Percentiles rank a stretch among this genome's conserved stretches.
Evolutionary conservation across 2,329 filamentous ascomycete species (phyloP).

Genomic region (Pezicula carpinea): DNA sequence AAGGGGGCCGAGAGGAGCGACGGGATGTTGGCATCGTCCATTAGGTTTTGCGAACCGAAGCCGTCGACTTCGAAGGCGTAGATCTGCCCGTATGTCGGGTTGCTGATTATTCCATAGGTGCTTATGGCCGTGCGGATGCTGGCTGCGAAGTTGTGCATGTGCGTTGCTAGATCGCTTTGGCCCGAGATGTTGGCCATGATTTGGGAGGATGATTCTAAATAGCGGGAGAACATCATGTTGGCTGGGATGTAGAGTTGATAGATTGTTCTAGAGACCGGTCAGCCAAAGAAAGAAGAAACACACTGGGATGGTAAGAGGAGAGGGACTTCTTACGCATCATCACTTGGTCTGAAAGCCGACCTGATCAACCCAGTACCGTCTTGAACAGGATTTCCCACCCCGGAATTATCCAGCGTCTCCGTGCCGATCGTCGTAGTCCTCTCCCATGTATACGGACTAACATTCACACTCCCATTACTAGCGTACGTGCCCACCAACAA

Average conservation of each 20-base stretch:
- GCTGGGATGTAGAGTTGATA: slow-evolving; percentile 85
- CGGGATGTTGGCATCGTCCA: slow-evolving; percentile 71
- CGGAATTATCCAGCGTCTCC: slow-evolving; percentile 74
- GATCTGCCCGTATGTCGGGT: slow-evolving; percentile 60
- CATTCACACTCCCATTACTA: slow-evolving; percentile 48
- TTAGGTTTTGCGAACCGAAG: slow-evolving; percentile 56
- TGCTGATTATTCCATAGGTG: slow-evolving; percentile 63
- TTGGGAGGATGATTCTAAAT: slow-evolving; percentile 46
- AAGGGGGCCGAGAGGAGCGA: slow-evolving; percentile 62
- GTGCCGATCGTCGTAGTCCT: slow-evolving; percentile 68
- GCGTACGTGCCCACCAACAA: slow-evolving; percentile 74
- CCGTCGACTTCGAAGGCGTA: slow-evolving; percentile 77
- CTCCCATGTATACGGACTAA: slow-evolving; percentile 69
- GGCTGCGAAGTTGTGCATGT: slow-evolving; percentile 54
- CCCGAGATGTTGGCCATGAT: slow-evolving; percentile 48
- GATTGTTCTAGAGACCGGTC: slow-evolving; percentile 40
- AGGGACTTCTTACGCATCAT: slow-evolving; percentile 59
- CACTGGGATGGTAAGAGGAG: background rate
- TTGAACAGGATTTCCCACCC: slow-evolving; percentile 75
- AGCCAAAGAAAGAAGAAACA: background rate
- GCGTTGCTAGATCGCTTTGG: slow-evolving; percentile 44
- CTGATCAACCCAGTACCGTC: slow-evolving; percentile 73
- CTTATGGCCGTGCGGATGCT: slow-evolving; percentile 65
- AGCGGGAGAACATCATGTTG: slow-evolving; percentile 77
- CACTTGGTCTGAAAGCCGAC: slow-evolving; percentile 84